A percentile compares a stretch with the other conserved stretches of the same genome.
Conservation (phyloP, 306 rosid genomes). For the Biancaea sappan region DNA sequence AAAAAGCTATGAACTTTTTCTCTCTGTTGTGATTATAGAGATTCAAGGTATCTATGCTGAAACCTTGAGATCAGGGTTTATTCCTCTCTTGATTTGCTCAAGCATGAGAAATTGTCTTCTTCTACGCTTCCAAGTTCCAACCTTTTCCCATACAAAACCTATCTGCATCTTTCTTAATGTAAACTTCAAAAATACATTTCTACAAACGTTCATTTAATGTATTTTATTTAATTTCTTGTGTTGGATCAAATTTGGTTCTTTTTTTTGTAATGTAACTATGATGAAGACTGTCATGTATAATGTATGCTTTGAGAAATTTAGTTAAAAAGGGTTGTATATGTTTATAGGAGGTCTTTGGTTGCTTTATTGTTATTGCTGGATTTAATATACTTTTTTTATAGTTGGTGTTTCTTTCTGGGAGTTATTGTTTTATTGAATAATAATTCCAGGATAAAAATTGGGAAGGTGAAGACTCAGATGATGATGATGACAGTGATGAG, state of each 20-base stretch:
- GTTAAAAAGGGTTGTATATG: constrained; percentile 3
- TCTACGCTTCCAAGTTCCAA: background rate
- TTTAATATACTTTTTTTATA: constrained; percentile 12
- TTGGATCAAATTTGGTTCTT: background rate
- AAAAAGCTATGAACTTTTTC: background rate
- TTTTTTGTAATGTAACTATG: background rate
- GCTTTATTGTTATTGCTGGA: constrained; percentile 25
- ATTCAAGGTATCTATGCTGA: background rate
- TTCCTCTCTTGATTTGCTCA: background rate
- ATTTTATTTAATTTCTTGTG: background rate
- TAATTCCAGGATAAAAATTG: constrained; percentile 79
- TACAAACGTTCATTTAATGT: background rate
- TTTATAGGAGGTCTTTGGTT: constrained; percentile 22
- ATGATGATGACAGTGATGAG: constrained; percentile 69
- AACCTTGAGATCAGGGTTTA: background rate
- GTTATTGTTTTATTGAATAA: constrained; percentile 36
- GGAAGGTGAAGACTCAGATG: constrained; percentile 85
- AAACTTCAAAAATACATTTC: background rate
- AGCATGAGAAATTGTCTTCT: background rate
- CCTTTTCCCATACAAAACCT: background rate
- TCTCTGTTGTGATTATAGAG: background rate
- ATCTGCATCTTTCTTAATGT: background rate
- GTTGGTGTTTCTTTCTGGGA: constrained; percentile 28
- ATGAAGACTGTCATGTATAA: background rate
- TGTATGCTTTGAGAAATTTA: background rate